Evolutionary conservation across 306 rosid genomes (phyloP).

Genomic region (Citrullus amarus): DNA sequence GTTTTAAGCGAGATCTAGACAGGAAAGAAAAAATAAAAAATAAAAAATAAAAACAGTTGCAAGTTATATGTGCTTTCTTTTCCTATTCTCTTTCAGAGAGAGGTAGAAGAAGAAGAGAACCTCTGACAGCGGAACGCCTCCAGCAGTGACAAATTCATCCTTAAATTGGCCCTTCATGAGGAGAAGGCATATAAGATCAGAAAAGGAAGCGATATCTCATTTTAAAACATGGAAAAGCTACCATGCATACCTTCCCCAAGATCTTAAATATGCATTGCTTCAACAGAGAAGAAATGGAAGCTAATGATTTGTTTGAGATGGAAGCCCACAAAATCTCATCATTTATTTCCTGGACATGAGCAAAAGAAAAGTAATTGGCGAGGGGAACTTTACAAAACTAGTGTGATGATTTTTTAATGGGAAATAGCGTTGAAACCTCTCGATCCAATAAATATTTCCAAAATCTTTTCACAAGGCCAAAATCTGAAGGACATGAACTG

Average conservation of each 20-base stretch:
- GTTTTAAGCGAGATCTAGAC: slow-evolving; percentile 58
- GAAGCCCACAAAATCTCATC: slow-evolving; percentile 83
- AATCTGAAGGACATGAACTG: slow-evolving; percentile 65
- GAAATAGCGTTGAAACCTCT: slow-evolving; percentile 36
- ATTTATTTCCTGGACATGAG: slow-evolving; percentile 34
- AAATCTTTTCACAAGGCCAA: slow-evolving; percentile 77
- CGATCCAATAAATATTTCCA: slow-evolving; percentile 72
- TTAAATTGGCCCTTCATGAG: slow-evolving; percentile 72
- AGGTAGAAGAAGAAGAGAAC: slow-evolving; percentile 37
- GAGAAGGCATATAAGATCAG: neutral
- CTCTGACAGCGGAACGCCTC: slow-evolving; percentile 89
- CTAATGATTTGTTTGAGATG: slow-evolving; percentile 58
- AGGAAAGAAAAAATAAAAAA: slow-evolving; percentile 3
- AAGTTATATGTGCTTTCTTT: neutral
- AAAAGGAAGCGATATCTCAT: neutral
- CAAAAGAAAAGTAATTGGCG: neutral
- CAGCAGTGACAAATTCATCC: slow-evolving; percentile 96
- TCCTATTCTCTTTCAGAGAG: neutral
- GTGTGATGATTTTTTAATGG: neutral
- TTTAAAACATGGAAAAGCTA: slow-evolving; percentile 1
- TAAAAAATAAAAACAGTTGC: neutral
- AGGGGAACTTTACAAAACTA: neutral
- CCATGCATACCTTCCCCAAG: slow-evolving; percentile 51
- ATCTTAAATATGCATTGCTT: slow-evolving; percentile 57
- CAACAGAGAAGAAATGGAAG: slow-evolving; percentile 49